These are phyloP conservation scores for Pseudozyma thailandica DNA, from an alignment of 1,284 basidiomycete species.

Conservation along the genomic window DNA sequence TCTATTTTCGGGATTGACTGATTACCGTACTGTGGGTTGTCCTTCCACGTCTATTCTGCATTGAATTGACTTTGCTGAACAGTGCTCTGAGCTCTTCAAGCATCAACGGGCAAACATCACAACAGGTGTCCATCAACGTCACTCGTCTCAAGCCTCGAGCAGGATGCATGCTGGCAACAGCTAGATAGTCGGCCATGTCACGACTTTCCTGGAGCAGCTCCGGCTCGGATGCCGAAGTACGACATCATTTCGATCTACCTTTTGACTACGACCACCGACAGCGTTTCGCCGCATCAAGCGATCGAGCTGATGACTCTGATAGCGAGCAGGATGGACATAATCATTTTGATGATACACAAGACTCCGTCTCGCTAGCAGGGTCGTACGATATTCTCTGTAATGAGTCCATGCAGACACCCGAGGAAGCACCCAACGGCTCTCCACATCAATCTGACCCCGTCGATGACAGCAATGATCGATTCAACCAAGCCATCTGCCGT, in stretches of 20 bases:
- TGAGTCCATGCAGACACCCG: neutral
- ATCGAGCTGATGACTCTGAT: neutral
- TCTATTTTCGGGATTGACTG: neutral
- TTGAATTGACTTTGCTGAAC: no score
- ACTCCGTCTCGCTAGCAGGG: constrained; percentile 1
- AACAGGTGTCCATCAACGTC: no score
- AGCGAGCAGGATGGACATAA: neutral
- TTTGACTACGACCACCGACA: constrained; percentile 15
- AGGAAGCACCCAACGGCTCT: neutral
- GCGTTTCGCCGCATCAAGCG: no score
- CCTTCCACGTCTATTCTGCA: neutral
- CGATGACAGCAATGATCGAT: constrained; percentile 18
- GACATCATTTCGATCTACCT: constrained; percentile 26
- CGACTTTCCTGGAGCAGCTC: constrained; percentile 27
- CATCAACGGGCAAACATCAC: neutral
- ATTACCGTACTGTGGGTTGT: no score
- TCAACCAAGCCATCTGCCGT: constrained; percentile 39
- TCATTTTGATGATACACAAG: neutral
- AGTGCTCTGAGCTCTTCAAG: no score
- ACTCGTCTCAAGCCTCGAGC: no score
- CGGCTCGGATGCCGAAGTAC: constrained; percentile 35
- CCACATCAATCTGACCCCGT: neutral
- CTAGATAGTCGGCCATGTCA: constrained; percentile 13
- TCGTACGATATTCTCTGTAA: constrained; percentile 10
- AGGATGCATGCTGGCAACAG: neutral